Conservation (phyloP, 2,329 filamentous ascomycete genomes). For the Ampelomyces quisqualis region DNA sequence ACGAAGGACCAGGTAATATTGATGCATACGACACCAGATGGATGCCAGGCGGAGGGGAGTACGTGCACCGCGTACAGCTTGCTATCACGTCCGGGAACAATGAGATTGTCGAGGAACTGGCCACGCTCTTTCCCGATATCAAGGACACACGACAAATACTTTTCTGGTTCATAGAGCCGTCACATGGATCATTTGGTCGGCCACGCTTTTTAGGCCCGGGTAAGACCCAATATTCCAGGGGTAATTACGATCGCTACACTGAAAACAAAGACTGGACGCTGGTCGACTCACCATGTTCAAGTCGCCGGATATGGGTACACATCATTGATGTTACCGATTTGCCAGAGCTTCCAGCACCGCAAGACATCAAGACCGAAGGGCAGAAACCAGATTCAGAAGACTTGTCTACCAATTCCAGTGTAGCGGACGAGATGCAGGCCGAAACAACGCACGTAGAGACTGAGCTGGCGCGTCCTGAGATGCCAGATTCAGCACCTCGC, state of each 20-base stretch:
- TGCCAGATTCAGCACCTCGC: constrained; percentile 11
- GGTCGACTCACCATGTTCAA: constrained; percentile 21
- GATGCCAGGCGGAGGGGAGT: constrained; percentile 11
- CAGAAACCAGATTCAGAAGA: constrained; percentile 1
- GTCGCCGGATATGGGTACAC: constrained; percentile 39
- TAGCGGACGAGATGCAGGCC: neutral
- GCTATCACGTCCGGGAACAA: constrained; percentile 26
- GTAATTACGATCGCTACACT: constrained; percentile 28
- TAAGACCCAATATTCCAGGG: constrained; percentile 37
- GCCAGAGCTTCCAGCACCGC: constrained; percentile 29
- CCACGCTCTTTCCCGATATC: constrained; percentile 26
- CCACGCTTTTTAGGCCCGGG: constrained; percentile 36
- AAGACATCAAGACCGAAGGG: constrained; percentile 2
- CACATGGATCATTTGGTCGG: constrained; percentile 29
- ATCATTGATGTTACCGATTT: constrained; percentile 34
- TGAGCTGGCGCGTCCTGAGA: neutral
- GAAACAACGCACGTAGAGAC: constrained; percentile 5
- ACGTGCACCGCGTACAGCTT: constrained; percentile 25
- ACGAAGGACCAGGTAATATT: constrained; percentile 43
- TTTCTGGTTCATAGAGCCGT: constrained; percentile 44
- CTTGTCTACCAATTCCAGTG: neutral
- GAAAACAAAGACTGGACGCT: constrained; percentile 32
- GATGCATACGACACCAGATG: constrained; percentile 37
- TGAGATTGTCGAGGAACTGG: constrained; percentile 36
- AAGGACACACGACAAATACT: constrained; percentile 44